Conservation (phyloP, 192 early-diverging fungal species). For the Cladochytrium replicatum region DNA sequence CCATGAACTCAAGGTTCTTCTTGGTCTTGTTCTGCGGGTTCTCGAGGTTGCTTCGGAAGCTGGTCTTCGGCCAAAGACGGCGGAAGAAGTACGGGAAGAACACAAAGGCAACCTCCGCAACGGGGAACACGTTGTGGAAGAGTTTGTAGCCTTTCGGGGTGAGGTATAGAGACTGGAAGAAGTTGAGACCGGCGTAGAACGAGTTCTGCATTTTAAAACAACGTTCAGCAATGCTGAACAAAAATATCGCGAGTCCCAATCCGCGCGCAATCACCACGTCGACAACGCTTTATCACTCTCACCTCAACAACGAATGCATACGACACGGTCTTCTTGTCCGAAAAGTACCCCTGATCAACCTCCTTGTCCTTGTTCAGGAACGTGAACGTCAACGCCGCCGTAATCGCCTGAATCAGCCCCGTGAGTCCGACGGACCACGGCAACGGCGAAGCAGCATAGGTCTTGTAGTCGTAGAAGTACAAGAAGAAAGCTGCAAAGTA, state of each 20-base stretch:
- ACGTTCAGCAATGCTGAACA: too few relatives aligned
- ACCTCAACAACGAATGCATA: conserved; percentile 22
- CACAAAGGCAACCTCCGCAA: conserved; percentile 14
- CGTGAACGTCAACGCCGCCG: conserved; percentile 19
- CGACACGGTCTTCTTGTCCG: conserved; percentile 14
- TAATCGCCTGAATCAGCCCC: conserved; percentile 15
- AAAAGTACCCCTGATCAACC: conserved; percentile 17
- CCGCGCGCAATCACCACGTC: too few relatives aligned
- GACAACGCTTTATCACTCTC: too few relatives aligned
- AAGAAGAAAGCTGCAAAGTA: conserved; percentile 13
- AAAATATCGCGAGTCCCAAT: too few relatives aligned
- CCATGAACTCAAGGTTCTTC: conserved; percentile 11
- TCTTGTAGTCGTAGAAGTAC: conserved; percentile 20
- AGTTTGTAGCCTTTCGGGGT: too few relatives aligned
- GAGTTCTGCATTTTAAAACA: too few relatives aligned
- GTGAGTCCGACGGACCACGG: conserved; percentile 15
- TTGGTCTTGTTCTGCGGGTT: conserved; percentile 14
- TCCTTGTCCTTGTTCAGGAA: conserved; percentile 20
- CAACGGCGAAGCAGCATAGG: conserved; percentile 7
- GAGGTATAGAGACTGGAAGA: conserved; percentile 21
- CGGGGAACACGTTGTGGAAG: conserved; percentile 12
- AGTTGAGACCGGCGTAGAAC: conserved; percentile 22
- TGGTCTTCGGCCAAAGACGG: conserved; percentile 17
- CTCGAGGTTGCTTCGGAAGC: conserved; percentile 15
- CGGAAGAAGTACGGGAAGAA: conserved; percentile 20